Percentiles rank a stretch among this genome's conserved stretches.
phyloP scores from a whole-genome alignment of 2,329 filamentous ascomycete genomes.

The Diaporthe citriasiana region DNA sequence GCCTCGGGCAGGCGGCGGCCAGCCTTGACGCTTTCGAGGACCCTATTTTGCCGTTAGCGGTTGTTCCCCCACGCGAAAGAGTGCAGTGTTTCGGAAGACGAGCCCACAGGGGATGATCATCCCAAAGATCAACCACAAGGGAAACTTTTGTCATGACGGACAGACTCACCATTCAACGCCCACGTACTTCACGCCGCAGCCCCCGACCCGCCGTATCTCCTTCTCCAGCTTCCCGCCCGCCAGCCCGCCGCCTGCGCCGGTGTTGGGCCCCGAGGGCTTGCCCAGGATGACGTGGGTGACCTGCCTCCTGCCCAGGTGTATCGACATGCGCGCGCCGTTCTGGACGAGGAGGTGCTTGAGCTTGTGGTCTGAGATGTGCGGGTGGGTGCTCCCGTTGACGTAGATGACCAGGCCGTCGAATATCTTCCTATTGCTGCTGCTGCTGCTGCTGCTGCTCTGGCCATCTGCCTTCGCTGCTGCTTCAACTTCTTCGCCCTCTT shows the following conservation, averaged over 20 bases:
- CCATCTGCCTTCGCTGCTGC: slow-evolving; percentile 47
- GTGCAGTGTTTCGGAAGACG: slow-evolving; percentile 6
- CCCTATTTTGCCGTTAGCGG: slow-evolving; percentile 62
- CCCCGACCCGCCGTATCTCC: slow-evolving; percentile 78
- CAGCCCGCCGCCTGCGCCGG: slow-evolving; percentile 79
- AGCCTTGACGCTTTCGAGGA: slow-evolving; percentile 84
- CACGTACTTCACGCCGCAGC: slow-evolving; percentile 82
- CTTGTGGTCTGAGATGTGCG: slow-evolving; percentile 86
- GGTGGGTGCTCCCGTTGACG: slow-evolving; percentile 89
- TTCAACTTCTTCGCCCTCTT: slow-evolving; percentile 49
- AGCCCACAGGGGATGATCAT: neutral
- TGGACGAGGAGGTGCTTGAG: slow-evolving; percentile 82
- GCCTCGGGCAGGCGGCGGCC: slow-evolving; percentile 82
- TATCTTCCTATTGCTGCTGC: slow-evolving; percentile 64
- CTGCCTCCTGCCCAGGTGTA: slow-evolving; percentile 77
- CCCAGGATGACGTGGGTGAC: slow-evolving; percentile 92
- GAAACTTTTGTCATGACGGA: slow-evolving; percentile 22
- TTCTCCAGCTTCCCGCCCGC: slow-evolving; percentile 84
- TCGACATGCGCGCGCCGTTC: slow-evolving; percentile 80
- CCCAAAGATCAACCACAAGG: neutral
- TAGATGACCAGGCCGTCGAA: slow-evolving; percentile 83
- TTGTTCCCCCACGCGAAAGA: neutral
- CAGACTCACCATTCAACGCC: slow-evolving; percentile 80
- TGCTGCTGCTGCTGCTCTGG: slow-evolving; percentile 62
- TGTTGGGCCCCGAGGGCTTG: slow-evolving; percentile 61